phyloP scores from a whole-genome alignment of 192 early-diverging fungal genomes.

The Backusella circina region DNA sequence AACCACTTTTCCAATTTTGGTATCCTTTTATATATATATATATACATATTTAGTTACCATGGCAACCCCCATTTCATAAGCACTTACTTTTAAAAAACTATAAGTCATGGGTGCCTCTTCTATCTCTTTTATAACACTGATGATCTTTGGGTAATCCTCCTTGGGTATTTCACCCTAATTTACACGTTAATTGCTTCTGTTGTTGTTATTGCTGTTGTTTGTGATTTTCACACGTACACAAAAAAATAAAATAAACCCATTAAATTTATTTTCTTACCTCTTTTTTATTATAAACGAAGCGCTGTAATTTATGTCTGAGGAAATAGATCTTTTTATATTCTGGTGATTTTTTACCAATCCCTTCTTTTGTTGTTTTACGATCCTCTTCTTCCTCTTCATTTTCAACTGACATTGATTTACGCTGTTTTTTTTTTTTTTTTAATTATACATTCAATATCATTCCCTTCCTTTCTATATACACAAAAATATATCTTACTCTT shows the following conservation, averaged over 20 bases:
- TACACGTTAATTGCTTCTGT: background rate
- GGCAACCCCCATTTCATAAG: no score
- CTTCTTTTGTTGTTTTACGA: background rate
- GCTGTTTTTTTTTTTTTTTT: background rate
- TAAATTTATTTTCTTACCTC: slow-evolving; percentile 5
- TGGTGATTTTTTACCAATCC: background rate
- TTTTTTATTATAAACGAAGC: slow-evolving; percentile 29
- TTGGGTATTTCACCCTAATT: slow-evolving; percentile 24
- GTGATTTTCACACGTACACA: background rate
- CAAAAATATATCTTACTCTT: background rate
- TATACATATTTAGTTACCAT: background rate
- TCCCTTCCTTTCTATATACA: no score
- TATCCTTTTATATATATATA: slow-evolving; percentile 18
- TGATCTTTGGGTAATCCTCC: slow-evolving; percentile 30
- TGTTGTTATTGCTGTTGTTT: background rate
- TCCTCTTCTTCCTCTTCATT: background rate
- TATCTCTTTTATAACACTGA: slow-evolving; percentile 20
- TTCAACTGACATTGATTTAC: slow-evolving; percentile 5
- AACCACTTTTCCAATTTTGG: slow-evolving; percentile 36
- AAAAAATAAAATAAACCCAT: background rate
- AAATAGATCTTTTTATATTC: slow-evolving; percentile 27
- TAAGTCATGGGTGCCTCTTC: slow-evolving; percentile 27
- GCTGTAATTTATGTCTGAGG: slow-evolving; percentile 26
- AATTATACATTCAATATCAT: background rate
- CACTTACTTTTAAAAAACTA: slow-evolving; percentile 24